A percentile compares a stretch with the other conserved stretches of the same genome.
Evolutionary conservation across 345 rosid species (phyloP).

Genomic region (Moricandia moricandioides): DNA sequence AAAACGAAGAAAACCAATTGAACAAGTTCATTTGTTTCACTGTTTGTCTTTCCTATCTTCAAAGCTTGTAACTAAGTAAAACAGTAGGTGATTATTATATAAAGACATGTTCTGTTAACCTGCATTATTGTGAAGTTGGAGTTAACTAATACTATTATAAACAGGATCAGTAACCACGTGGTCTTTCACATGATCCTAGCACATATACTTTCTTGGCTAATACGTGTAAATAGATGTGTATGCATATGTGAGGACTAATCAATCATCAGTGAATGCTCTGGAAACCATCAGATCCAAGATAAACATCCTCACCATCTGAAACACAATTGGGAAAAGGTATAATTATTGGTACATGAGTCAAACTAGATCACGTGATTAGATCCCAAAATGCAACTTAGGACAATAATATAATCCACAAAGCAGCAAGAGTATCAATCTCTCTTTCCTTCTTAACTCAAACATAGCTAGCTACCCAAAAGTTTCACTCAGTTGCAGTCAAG

Average conservation of each 20-base stretch:
- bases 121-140: slow-evolving; percentile 23
- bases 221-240: slow-evolving; percentile 19
- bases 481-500: background rate
- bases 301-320: slow-evolving; percentile 15
- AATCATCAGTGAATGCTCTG: slow-evolving; percentile 8
- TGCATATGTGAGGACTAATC: background rate
- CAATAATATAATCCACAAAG: slow-evolving; percentile 24
- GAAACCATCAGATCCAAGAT: slow-evolving; percentile 8
- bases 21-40: background rate
- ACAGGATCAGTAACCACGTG: slow-evolving; percentile 36
- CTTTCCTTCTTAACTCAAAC: background rate
- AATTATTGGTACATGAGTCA: slow-evolving; percentile 35
- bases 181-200: slow-evolving; percentile 24
- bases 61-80: background rate
- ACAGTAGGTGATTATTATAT: slow-evolving; percentile 6
- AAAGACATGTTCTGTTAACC: slow-evolving; percentile 20
- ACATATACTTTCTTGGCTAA: slow-evolving; percentile 4
- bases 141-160: background rate
- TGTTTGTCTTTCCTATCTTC: background rate
- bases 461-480: background rate
- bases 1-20: background rate
- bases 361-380: slow-evolving; percentile 38
- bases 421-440: slow-evolving; percentile 13
- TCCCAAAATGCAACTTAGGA: slow-evolving; percentile 20
- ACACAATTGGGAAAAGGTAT: slow-evolving; percentile 14